These are phyloP conservation scores for Aphanomyces cochlioides DNA, from an alignment of 352 stramenopile species.

Conservation along the genomic window DNA sequence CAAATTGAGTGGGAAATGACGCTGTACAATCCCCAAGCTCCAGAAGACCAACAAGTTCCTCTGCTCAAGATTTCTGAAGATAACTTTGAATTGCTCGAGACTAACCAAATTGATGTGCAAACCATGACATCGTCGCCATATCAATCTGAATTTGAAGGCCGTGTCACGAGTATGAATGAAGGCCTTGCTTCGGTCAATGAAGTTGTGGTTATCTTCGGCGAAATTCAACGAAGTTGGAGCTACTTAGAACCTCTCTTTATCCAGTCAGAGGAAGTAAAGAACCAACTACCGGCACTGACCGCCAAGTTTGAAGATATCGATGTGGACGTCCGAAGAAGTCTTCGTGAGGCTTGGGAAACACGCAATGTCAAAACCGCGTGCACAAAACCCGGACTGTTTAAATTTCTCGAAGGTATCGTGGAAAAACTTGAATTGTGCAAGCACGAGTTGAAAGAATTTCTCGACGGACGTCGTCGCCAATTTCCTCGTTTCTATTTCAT, in stretches of 20 bases:
- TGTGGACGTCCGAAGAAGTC: slow-evolving; percentile 84
- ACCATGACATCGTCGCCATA: slow-evolving; percentile 95
- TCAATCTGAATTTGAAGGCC: slow-evolving; percentile 91
- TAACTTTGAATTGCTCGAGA: slow-evolving; percentile 96
- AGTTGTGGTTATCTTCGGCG: slow-evolving; percentile 90
- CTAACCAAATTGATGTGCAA: slow-evolving; percentile 95
- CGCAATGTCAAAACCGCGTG: slow-evolving; percentile 89
- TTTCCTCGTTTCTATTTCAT: slow-evolving; percentile 94
- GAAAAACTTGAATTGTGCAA: slow-evolving; percentile 93
- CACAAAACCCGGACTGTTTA: slow-evolving; percentile 84
- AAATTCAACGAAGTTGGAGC: slow-evolving; percentile 95
- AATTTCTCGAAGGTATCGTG: slow-evolving; percentile 88
- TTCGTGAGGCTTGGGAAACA: slow-evolving; percentile 80
- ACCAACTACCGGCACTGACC: slow-evolving; percentile 91
- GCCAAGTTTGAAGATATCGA: slow-evolving; percentile 94
- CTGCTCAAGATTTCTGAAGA: slow-evolving; percentile 92
- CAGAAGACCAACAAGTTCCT: slow-evolving; percentile 82
- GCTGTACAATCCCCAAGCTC: slow-evolving; percentile 76
- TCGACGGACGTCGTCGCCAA: slow-evolving; percentile 90
- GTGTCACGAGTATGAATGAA: slow-evolving; percentile 86
- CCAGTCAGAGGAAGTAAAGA: slow-evolving; percentile 94
- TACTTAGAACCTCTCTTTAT: slow-evolving; percentile 96
- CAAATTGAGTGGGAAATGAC: slow-evolving; percentile 93
- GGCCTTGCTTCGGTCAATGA: slow-evolving; percentile 87
- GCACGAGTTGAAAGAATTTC: slow-evolving; percentile 92